Base-by-base conservation (phyloP, 768 basidiomycete genomes). In the Pulveroboletus ravenelii region DNA sequence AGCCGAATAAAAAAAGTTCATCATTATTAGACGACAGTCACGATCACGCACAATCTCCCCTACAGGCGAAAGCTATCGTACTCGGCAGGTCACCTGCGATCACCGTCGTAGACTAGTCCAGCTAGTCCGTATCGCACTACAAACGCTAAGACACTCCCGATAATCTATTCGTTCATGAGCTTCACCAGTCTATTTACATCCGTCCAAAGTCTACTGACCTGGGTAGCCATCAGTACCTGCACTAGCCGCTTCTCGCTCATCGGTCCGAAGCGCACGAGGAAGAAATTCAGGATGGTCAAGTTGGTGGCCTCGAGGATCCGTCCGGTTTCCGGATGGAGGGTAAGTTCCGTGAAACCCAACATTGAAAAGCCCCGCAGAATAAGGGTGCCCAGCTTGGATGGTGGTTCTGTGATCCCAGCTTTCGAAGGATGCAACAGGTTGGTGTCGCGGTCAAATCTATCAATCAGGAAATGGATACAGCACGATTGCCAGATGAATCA, bases 111-210 rank as follows among this genome's bases (percentile, higher is more conserved):
- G 39, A 96, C 78, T 48, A 95, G 75, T 41, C 87, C 80, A 4
- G 92, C 93, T 12, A 94, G 75, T 9, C 93, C 94, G 60, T 99
- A 97, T 59, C 95, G 77, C 30, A 98, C 79, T 18, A 78, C 73
- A 66, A 98, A 98, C 8, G 91, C 96, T 10, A 89, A 47, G 5
- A 80, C 60, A 67, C 92, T 96, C 40, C 94, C 89, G 10, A 74
- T 71, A 52, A 85, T 67, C 87, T 93, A 50, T 18, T 32, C 18
- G 41, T 32, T 10, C 50, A 18, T 52, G 41, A 65, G 40, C 43
- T 30, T 43, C 35, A 44, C 18, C 41, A 10, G 42, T 7, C 13
- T 10, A 34, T 47, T 42, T 35, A 38, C 17, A n/a, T 48, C 13
- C 31, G 3, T n/a, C n/a, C 34, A 7, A 5, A 32, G 31, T 20